A percentile compares a stretch with the other conserved stretches of the same genome.
These are phyloP conservation scores for Colletotrichum plurivorum DNA, from an alignment of 2,329 filamentous ascomycete genomes.

Conservation along the genomic window DNA sequence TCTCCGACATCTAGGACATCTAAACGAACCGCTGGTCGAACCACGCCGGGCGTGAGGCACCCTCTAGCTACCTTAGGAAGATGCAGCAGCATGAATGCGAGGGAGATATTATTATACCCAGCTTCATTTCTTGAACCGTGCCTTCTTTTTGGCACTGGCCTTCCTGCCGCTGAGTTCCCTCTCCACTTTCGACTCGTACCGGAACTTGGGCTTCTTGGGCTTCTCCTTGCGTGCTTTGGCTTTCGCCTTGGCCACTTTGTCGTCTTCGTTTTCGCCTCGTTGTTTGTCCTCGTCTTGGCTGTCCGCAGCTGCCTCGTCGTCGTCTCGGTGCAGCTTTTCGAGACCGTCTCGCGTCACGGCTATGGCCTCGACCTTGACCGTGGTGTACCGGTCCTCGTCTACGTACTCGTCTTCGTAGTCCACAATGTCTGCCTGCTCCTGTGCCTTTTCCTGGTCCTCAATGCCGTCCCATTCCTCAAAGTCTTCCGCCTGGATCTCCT, in stretches of 20 bases:
- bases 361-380: constrained; percentile 93
- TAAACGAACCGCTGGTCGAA: constrained; percentile 18
- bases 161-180: constrained; percentile 81
- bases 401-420: constrained; percentile 94
- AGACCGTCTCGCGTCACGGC: constrained; percentile 83
- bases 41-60: constrained; percentile 36
- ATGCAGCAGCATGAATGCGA: constrained; percentile 31
- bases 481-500: constrained; percentile 54
- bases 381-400: constrained; percentile 96
- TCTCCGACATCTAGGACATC: constrained; percentile 14
- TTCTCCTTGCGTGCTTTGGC: constrained; percentile 73
- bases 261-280: constrained; percentile 45
- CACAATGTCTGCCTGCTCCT: constrained; percentile 64
- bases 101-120: constrained; percentile 33
- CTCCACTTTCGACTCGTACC: constrained; percentile 91
- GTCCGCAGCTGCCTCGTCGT: constrained; percentile 50
- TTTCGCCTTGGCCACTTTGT: constrained; percentile 58
- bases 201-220: constrained; percentile 81
- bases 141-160: constrained; percentile 74
- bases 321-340: constrained; percentile 59
- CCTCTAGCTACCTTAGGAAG: constrained; percentile 14
- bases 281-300: constrained; percentile 25
- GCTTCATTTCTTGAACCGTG: constrained; percentile 44
- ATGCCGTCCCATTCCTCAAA: constrained; percentile 77
- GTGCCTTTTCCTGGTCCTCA: constrained; percentile 61